phyloP scores from a whole-genome alignment of 768 basidiomycete genomes.

The Megacollybia marginata region DNA sequence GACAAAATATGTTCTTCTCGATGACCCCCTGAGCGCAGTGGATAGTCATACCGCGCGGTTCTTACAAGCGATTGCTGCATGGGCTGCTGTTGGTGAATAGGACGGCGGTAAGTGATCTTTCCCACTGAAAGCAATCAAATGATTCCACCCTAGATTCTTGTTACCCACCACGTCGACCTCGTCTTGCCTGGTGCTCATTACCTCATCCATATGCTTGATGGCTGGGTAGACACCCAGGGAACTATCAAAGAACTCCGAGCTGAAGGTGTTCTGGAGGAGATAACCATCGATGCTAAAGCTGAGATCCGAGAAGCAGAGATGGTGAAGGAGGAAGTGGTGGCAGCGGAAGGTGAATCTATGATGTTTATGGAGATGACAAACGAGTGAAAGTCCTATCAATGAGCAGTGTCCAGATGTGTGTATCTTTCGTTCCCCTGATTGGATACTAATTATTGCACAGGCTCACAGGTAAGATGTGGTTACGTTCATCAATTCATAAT shows the following conservation, averaged over 20 bases:
- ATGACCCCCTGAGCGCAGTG: slow-evolving; percentile 78
- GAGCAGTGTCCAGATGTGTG: no score
- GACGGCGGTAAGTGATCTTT: slow-evolving; percentile 40
- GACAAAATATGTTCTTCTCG: slow-evolving; percentile 64
- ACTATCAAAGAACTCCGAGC: slow-evolving; percentile 55
- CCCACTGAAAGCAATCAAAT: not conserved
- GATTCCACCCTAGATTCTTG: slow-evolving; percentile 39
- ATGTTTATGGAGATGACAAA: no score
- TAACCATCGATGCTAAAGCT: slow-evolving; percentile 40
- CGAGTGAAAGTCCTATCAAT: no score
- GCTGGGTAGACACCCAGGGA: slow-evolving; percentile 72
- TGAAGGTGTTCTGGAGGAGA: slow-evolving; percentile 53
- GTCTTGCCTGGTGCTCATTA: slow-evolving; percentile 70
- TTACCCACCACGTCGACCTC: slow-evolving; percentile 82
- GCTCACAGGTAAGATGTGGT: no score
- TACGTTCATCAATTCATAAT: no score
- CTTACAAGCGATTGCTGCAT: slow-evolving; percentile 53
- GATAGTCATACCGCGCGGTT: slow-evolving; percentile 63
- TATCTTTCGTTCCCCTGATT: no score
- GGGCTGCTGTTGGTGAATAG: slow-evolving; percentile 61
- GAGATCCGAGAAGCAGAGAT: slow-evolving; percentile 42
- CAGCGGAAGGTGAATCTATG: slow-evolving; percentile 20
- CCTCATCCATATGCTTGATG: slow-evolving; percentile 73
- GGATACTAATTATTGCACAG: no score
- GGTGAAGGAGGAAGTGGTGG: slow-evolving; percentile 17